Percentiles rank a stretch among this genome's conserved stretches.
Evolutionary conservation across 805 yeast genomes (phyloP).

Genomic region (Metschnikowia continentalis): DNA sequence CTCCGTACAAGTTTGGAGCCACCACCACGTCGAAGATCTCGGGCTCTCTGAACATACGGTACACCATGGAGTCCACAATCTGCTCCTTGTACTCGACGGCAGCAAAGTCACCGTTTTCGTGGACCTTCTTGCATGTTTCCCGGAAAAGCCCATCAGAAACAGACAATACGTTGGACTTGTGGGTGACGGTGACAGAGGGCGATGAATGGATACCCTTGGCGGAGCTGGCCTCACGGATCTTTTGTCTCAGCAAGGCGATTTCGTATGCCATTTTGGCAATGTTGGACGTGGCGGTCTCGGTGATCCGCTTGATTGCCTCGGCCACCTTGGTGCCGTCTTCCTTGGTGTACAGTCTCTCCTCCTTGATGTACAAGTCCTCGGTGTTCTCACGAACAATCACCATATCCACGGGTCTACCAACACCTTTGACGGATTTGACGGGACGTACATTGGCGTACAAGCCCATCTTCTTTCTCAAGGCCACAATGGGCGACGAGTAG

Average conservation of each 20-base stretch:
- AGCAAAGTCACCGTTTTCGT: slow-evolving; percentile 56
- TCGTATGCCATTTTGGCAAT: slow-evolving; percentile 91
- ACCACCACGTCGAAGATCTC: slow-evolving; percentile 96
- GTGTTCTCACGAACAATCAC: slow-evolving; percentile 98
- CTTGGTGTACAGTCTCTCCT: slow-evolving; percentile 71
- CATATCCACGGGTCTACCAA: slow-evolving; percentile 90
- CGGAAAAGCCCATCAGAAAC: slow-evolving; percentile 94
- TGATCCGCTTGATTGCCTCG: slow-evolving; percentile 95
- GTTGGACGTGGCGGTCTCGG: slow-evolving; percentile 78
- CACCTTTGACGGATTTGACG: slow-evolving; percentile 85
- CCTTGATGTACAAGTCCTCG: slow-evolving; percentile 94
- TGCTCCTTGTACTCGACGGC: slow-evolving; percentile 80
- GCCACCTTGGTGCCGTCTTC: slow-evolving; percentile 87
- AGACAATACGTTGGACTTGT: slow-evolving; percentile 91
- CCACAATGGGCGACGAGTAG: slow-evolving; percentile 97
- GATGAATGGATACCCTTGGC: slow-evolving; percentile 31
- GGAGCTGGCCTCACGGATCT: slow-evolving; percentile 59
- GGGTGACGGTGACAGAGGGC: slow-evolving; percentile 85
- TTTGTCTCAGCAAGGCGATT: slow-evolving; percentile 87
- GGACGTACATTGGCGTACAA: slow-evolving; percentile 97
- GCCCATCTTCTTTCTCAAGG: slow-evolving; percentile 93
- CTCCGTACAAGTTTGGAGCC: slow-evolving; percentile 98
- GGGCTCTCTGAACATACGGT: slow-evolving; percentile 98
- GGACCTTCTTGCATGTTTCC: slow-evolving; percentile 68
- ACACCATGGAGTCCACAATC: slow-evolving; percentile 98